These are phyloP conservation scores for Verticillium alfalfae DNA, from an alignment of 2,329 filamentous ascomycete species.

Conservation along the genomic window DNA sequence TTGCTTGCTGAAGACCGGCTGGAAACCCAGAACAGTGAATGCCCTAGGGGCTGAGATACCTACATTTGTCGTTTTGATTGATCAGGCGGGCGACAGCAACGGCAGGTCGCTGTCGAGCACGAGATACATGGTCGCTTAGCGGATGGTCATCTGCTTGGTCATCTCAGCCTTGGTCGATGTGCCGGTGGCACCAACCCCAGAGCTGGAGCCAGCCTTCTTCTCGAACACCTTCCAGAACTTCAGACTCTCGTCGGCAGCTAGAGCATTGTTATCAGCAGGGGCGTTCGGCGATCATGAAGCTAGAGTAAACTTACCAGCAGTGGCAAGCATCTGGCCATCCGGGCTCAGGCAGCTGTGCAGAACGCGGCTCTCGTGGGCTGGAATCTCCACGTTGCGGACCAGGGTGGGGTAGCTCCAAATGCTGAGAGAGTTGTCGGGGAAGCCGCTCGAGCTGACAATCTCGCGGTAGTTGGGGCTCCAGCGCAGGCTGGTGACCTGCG, in stretches of 20 bases:
- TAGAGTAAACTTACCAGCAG: conserved; percentile 42
- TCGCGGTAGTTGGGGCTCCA: conserved; percentile 98
- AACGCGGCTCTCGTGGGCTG: conserved; percentile 92
- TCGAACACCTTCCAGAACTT: conserved; percentile 99
- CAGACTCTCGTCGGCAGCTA: conserved; percentile 86
- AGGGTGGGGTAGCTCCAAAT: conserved; percentile 99
- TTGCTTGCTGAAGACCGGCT: conserved; percentile 36
- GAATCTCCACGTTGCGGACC: conserved; percentile 96
- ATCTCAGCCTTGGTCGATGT: conserved; percentile 75
- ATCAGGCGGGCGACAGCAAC: not conserved
- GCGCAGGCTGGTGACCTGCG: conserved; percentile 90
- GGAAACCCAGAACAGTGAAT: conserved; percentile 32
- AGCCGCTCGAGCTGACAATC: conserved; percentile 94
- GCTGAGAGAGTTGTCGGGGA: conserved; percentile 98
- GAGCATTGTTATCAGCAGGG: conserved; percentile 16
- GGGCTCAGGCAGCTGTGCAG: conserved; percentile 96
- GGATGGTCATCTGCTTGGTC: conserved; percentile 93
- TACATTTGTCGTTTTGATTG: conserved; percentile 28
- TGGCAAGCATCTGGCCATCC: conserved; percentile 96
- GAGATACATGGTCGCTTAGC: conserved; percentile 41
- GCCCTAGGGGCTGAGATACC: conserved; percentile 39
- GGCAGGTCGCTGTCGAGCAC: conserved; percentile 3
- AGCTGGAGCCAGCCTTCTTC: conserved; percentile 84
- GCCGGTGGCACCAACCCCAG: conserved; percentile 58
- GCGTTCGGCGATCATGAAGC: too few species aligned